These are phyloP conservation scores for Heritiera littoralis DNA, from an alignment of 345 rosid genomes.

Conservation along the genomic window DNA sequence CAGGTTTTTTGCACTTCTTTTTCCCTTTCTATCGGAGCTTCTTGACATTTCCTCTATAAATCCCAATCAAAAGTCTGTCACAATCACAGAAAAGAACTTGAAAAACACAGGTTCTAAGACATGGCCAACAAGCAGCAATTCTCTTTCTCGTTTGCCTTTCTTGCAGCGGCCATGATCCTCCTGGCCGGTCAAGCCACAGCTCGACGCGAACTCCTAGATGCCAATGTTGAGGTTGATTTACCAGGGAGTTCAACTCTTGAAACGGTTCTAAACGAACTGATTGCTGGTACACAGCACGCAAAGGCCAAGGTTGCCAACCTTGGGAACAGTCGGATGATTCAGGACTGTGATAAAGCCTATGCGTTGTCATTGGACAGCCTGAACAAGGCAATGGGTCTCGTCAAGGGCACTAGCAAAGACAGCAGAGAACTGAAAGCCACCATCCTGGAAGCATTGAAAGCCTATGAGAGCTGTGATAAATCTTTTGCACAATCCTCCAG, in stretches of 20 bases:
- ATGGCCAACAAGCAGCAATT: conserved; percentile 7
- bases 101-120: background rate
- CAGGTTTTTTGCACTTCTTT: background rate
- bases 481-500: background rate
- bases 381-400: background rate
- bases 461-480: background rate
- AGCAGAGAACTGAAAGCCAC: background rate
- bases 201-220: background rate
- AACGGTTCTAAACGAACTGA: background rate
- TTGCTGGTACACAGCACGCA: background rate
- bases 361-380: background rate
- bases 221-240: background rate
- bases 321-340: background rate
- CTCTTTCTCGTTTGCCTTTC: background rate
- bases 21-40: background rate
- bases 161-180: background rate
- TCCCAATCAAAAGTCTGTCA: background rate
- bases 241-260: background rate
- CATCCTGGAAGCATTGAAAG: background rate
- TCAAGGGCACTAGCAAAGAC: background rate
- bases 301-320: background rate
- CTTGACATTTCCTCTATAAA: background rate
- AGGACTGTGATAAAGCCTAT: background rate
- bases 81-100: background rate
- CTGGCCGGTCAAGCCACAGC: background rate